Evolutionary conservation across 2,329 filamentous ascomycete genomes (phyloP).

Genomic region (Beauveria sp.): DNA sequence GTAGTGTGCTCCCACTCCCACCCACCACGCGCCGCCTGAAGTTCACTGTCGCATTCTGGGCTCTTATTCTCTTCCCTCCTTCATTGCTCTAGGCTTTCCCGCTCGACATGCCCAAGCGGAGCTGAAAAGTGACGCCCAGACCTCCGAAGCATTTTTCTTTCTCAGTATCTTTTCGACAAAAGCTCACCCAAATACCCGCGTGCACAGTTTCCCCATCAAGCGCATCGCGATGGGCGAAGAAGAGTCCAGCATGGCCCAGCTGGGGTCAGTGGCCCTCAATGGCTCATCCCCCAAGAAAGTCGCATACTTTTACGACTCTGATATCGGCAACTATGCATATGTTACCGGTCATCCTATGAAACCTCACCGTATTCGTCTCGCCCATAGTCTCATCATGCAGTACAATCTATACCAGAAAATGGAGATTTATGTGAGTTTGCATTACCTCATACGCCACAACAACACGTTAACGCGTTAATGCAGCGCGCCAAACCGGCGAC

Average conservation of each 20-base stretch:
- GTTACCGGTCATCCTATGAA: conserved; percentile 98
- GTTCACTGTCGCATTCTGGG: conserved; percentile 5
- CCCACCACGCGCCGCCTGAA: conserved; percentile 2
- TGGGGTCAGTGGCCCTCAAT: conserved; percentile 40
- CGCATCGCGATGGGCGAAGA: conserved; percentile 28
- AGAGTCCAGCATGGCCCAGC: conserved; percentile 27
- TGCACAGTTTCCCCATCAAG: neutral
- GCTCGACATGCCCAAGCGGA: neutral
- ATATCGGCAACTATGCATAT: conserved; percentile 97
- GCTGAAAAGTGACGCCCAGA: neutral
- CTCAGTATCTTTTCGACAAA: neutral
- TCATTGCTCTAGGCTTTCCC: neutral
- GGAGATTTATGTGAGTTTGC: conserved; percentile 76
- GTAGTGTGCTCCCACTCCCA: neutral
- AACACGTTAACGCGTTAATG: conserved; percentile 26
- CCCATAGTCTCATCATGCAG: conserved; percentile 92
- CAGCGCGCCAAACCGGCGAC: conserved; percentile 81
- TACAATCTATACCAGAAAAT: conserved; percentile 95
- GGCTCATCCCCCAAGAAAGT: conserved; percentile 63
- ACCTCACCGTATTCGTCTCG: conserved; percentile 88
- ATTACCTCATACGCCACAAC: neutral
- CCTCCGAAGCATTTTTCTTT: neutral
- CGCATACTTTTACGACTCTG: conserved; percentile 96
- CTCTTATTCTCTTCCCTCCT: neutral
- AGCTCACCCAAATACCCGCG: neutral